Percentiles rank a stretch among this genome's conserved stretches.
phyloP scores from a whole-genome alignment of 495 filamentous ascomycete species.

The Aspergillus hancockii region DNA sequence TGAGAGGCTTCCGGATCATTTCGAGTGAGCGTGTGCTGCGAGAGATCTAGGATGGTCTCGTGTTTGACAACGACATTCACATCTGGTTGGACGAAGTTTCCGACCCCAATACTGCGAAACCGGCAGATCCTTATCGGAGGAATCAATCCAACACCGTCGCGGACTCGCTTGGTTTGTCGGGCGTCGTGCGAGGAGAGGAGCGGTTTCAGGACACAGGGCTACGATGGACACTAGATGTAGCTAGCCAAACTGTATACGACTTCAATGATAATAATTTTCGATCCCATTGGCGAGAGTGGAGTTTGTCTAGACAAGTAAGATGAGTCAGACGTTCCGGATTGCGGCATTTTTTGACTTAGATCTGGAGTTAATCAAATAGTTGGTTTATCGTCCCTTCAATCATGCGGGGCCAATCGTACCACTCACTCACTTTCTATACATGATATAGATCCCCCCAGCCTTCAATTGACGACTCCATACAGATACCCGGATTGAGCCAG shows the following conservation, averaged over 20 bases:
- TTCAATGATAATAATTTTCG: conserved; percentile 1
- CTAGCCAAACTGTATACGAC: neutral
- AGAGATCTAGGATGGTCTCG: neutral
- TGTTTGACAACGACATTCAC: neutral
- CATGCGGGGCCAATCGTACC: neutral
- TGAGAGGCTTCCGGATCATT: conserved; percentile 84
- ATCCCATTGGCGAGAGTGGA: neutral
- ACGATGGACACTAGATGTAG: neutral
- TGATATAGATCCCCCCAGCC: neutral
- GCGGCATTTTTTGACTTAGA: neutral
- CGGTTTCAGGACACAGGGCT: neutral
- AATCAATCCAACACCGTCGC: neutral
- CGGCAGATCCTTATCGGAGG: neutral
- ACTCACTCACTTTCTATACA: too few relatives aligned
- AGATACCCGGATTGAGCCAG: too few relatives aligned
- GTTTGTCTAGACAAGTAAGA: neutral
- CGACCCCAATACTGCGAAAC: neutral
- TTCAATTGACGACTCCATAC: neutral
- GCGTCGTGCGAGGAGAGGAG: neutral
- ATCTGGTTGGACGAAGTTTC: neutral
- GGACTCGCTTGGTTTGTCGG: neutral
- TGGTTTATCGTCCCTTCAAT: neutral
- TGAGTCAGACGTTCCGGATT: neutral
- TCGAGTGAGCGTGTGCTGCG: conserved; percentile 35
- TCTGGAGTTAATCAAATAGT: neutral